Evolutionary conservation across 2,329 filamentous ascomycete genomes (phyloP), one percentile per base, ranked within the genome.

Genomic region (Talaromyces sp.): DNA sequence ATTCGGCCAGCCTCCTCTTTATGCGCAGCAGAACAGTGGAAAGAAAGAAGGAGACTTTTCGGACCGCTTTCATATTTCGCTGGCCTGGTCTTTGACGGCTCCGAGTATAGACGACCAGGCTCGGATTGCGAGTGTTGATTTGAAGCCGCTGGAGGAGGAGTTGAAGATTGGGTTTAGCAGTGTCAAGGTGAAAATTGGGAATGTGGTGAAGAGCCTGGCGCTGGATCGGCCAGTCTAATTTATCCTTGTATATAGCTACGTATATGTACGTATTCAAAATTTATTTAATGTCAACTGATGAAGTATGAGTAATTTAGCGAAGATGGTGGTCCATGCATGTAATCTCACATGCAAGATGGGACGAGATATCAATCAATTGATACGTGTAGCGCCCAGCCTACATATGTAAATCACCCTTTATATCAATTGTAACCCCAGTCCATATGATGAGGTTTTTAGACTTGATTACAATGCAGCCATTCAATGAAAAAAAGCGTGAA

Each of bases 61-160:
- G 4, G 73, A 81, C 55, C 85, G 84, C 25, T 97, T 97, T 70
- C 95, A 99, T 75, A 79, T 98, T 63, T 96, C 92, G 53, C 85
- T 99, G 60, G 95, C 89, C 0, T 98, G 93, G 95, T 89, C 85
- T 1, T 81, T 93, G 64, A 74, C 80, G 10, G 72, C 78, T 49
- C 87, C 85, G 0, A 78, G 73, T 6, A 62, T 76, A 3, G 79
- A 82, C 36, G 69, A 83, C 15, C 68, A 70, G 17, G 64, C 72
- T 56, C 69, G 69, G 28, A 62, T 74, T 25, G 58, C 64, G 15
- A 36, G 39, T 9, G 64, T 73, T 30, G 64, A 71, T 53, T 59
- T 71, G 13, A 69, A 64, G 3, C 68, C 62, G 8, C 59, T 84
- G 11, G 68, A 65, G 11, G 68, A 65, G 10, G 69, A 68, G 0